Evolutionary conservation across 805 yeast species (phyloP).

Genomic region (Yamadazyma tumulicola): DNA sequence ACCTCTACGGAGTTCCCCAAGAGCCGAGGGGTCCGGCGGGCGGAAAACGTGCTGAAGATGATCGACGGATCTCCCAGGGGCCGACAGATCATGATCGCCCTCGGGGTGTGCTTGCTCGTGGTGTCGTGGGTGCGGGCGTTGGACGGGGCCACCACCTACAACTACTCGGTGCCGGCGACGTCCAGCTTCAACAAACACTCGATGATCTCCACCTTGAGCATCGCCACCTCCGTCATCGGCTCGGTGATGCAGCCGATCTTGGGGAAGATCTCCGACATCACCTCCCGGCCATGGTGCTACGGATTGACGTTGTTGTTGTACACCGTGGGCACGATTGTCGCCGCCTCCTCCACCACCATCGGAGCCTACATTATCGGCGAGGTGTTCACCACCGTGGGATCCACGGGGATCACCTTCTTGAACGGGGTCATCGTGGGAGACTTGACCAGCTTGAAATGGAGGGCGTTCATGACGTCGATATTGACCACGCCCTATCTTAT

Average conservation of each 20-base stretch:
- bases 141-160: constrained; percentile 27
- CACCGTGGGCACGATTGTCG: constrained; percentile 19
- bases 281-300: constrained; percentile 20
- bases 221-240: constrained; percentile 19
- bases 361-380: constrained; percentile 23
- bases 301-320: constrained; percentile 16
- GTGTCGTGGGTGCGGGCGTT: constrained; percentile 25
- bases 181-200: constrained; percentile 19
- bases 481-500: constrained; percentile 38
- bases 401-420: constrained; percentile 18
- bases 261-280: constrained; percentile 20
- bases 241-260: constrained; percentile 21
- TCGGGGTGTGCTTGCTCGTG: constrained; percentile 17
- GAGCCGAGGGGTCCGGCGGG: constrained; percentile 21
- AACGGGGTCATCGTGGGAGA: constrained; percentile 21
- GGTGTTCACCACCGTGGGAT: constrained; percentile 18
- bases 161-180: constrained; percentile 30
- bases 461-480: constrained; percentile 17
- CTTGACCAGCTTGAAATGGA: constrained; percentile 22
- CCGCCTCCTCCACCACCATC: constrained; percentile 17
- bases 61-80: constrained; percentile 13
- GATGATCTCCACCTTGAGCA: constrained; percentile 17
- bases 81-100: constrained; percentile 12
- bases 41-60: constrained; percentile 19
- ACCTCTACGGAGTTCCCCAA: constrained; percentile 1